Evolutionary conservation across 257 asterid genomes (phyloP).

Genomic region (Nicotiana attenuata): DNA sequence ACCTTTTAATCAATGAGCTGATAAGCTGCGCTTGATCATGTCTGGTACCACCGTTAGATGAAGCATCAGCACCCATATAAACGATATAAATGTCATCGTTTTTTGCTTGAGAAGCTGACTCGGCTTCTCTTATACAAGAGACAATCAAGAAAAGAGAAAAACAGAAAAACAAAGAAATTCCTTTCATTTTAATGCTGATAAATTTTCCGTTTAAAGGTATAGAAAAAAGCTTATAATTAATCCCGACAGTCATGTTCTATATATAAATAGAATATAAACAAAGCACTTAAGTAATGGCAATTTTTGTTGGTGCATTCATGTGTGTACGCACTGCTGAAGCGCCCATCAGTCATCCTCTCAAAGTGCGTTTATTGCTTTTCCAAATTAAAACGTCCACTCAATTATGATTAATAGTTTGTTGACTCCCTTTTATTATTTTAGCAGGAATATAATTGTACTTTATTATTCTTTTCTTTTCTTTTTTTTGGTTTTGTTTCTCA

Average conservation of each 20-base stretch:
- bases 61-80: conserved; percentile 62
- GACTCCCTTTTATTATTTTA: too few relatives aligned
- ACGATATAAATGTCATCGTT: conserved; percentile 58
- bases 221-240: neutral
- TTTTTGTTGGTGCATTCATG: neutral
- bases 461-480: too few relatives aligned
- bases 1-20: neutral
- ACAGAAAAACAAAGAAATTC: too few relatives aligned
- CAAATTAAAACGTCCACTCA: neutral
- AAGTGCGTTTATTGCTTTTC: neutral
- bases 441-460: too few relatives aligned
- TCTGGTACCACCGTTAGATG: conserved; percentile 21
- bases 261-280: neutral
- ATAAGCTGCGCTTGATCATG: conserved; percentile 28
- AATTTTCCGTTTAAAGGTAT: neutral
- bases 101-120: neutral
- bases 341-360: neutral
- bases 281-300: neutral
- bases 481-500: too few relatives aligned
- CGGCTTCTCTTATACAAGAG: neutral
- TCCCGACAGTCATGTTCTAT: neutral
- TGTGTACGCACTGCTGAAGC: neutral
- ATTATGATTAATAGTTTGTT: too few relatives aligned
- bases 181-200: neutral
- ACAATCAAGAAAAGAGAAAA: neutral